A percentile compares a stretch with the other conserved stretches of the same genome.
phyloP scores from a whole-genome alignment of 108 stramenopile species.

The Skeletonema grethae region DNA sequence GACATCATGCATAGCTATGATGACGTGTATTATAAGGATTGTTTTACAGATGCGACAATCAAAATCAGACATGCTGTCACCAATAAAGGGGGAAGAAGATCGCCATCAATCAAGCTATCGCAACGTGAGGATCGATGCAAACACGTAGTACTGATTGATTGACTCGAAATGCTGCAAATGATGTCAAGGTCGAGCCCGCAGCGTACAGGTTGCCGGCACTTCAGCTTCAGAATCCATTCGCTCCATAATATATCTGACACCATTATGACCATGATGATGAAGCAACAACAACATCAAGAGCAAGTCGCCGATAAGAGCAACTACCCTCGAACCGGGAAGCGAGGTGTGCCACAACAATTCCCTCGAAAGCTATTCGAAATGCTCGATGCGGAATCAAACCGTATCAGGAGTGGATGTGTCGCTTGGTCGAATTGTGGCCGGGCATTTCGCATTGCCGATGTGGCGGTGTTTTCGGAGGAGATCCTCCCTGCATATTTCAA shows the following conservation, averaged over 20 bases:
- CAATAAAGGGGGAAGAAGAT: not conserved
- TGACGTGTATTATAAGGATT: not conserved
- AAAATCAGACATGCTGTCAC: not conserved
- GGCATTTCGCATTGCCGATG: constrained; percentile 81
- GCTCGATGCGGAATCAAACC: constrained; percentile 67
- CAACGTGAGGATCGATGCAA: not conserved
- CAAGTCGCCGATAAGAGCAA: not conserved
- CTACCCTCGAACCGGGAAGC: constrained; percentile 80
- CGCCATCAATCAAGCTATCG: not conserved
- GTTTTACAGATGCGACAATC: not conserved
- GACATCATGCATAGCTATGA: too few species aligned
- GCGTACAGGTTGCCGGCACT: not conserved
- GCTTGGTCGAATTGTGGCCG: constrained; percentile 78
- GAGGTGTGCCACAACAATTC: constrained; percentile 88
- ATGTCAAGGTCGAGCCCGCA: not conserved
- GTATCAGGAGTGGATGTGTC: constrained; percentile 31
- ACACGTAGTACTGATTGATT: not conserved
- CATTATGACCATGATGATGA: too few species aligned
- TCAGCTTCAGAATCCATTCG: constrained; percentile 2
- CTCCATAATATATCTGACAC: not conserved
- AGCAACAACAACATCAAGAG: not conserved
- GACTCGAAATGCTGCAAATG: not conserved
- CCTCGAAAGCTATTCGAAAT: constrained; percentile 82
- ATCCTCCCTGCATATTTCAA: constrained; percentile 89
- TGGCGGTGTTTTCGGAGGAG: constrained; percentile 61